Evolutionary conservation across 140 eudicot species (phyloP), one percentile per base, ranked within the genome.

Genomic region (Senecio squalidus): DNA sequence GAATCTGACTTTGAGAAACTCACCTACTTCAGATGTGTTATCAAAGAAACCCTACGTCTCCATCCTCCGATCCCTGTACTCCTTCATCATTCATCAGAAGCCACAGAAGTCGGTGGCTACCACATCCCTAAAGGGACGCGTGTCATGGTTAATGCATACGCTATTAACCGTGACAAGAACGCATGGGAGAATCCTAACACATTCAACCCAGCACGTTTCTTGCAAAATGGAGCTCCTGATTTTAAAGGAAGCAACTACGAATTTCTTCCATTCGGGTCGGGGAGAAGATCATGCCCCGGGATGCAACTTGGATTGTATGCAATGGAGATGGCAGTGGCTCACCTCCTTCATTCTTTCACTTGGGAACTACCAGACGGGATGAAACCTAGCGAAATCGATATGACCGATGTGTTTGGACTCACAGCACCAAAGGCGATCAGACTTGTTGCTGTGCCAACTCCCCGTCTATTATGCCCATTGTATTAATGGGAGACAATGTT

Each of bases 11-110:
- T 84, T 56, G 94, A 84, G 30, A 84, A 84, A 38, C 83, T 84
- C 24, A 74, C 81, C 6, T 84, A 74, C 80, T 76, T 84, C 60
- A 68, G 44, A 47, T 80, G 88, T 58, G 67, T 79, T 38, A 61
- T 84, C 39, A 84, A 81, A 43, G 94, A 84, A 52, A 77, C 81
- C 27, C 83, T 84, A 29, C 80, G 94, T 11, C 83, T 84, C 57
- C 94, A 84, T 75, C 94, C 94, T 9, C 94, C 94, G 1, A 84
- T 84, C 76, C 94, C 94, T 1, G 73, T 84, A 46, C 89, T 84
- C 29, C 78, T 84, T 61, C 94, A 84, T 73, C 85, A 75, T 50
- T 78, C 94, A 24, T 65, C 94, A 3, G 83, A 71, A 56, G 83
- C 67, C 30, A 71, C 89, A 3, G 73, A 40, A 34, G 77, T 84